phyloP scores from a whole-genome alignment of 768 basidiomycete genomes.

The Cystofilobasidium ferigula region DNA sequence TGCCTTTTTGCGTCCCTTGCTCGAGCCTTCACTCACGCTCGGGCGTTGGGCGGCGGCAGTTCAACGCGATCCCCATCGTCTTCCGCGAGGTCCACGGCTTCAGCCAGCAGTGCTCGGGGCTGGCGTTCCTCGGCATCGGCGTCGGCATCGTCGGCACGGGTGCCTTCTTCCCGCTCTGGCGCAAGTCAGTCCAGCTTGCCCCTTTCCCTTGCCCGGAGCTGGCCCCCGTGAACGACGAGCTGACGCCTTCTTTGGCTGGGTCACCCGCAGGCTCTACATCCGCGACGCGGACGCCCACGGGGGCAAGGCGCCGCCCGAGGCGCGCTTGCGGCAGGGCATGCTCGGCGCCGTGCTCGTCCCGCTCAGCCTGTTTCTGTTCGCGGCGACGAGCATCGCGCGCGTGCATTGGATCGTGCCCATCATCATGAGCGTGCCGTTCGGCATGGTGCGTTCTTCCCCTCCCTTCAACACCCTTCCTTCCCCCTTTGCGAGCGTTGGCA shows the following conservation, averaged over 20 bases:
- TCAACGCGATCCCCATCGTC: slow-evolving; percentile 13
- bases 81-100: neutral
- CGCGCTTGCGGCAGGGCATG: slow-evolving; percentile 10
- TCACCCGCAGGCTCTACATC: slow-evolving; percentile 45
- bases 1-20: neutral
- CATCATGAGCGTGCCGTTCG: slow-evolving; percentile 40
- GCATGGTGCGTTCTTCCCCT: slow-evolving; percentile 47
- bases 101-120: slow-evolving; percentile 18
- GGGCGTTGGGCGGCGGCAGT: slow-evolving; percentile 6
- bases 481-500: too few relatives aligned
- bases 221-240: too few relatives aligned
- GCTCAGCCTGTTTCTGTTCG: slow-evolving; percentile 46
- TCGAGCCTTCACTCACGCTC: neutral
- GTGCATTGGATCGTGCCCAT: slow-evolving; percentile 42
- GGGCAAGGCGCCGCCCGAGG: slow-evolving; percentile 16
- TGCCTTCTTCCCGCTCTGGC: slow-evolving; percentile 9
- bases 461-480: neutral
- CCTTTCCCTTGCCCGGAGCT: too few relatives aligned
- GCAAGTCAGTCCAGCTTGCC: too few relatives aligned
- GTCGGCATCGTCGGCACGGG: slow-evolving; percentile 25
- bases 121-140: slow-evolving; percentile 26
- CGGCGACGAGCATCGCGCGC: slow-evolving; percentile 46
- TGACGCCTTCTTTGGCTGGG: too few relatives aligned
- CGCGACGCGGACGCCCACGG: slow-evolving; percentile 22
- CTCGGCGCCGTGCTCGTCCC: slow-evolving; percentile 18